Base-by-base conservation (phyloP, 2,329 filamentous ascomycete species). In the Aplosporella prunicola region DNA sequence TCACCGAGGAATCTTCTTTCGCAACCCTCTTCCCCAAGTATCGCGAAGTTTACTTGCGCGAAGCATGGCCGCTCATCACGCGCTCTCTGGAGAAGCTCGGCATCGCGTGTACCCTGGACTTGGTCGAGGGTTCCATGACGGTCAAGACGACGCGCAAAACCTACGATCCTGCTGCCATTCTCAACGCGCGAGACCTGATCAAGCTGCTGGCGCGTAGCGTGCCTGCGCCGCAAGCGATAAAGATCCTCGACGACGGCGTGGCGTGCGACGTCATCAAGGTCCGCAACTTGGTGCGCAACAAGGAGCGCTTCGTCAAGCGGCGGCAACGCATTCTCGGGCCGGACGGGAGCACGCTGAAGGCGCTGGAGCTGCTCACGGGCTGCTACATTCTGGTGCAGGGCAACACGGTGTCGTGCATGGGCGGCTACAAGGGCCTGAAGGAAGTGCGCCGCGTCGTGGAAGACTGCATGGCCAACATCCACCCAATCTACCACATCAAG, bases 261-360 rank as follows among this genome's bases (percentile, higher is more conserved):
- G 88, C 88, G 9, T 88, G 84, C 68, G 91, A 98, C 61, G 81
- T 98, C 41, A 89, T 98, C 68, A 96, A 95, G 69, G 93, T 95
- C 50, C 74, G 87, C 44, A 89, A 78, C 53, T 71, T 95, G 32
- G 86, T 96, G 18, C 74, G 83, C 45, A 95, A 89, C 63, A 95
- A 95, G 62, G 88, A 96, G 48, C 78, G 87, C 40, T 98, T 96
- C 53, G 84, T 94, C 35, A 98, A 98, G 69, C 73, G 91, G 39
- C 76, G 91, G 32, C 91, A 98, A 64, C 73, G 91, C 40, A 91
- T 98, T 41, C 70, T 98, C 16, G 91, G 91, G 0, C 88, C 89
- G 11, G 83, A 85, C 47, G 91, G 89, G 24, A 86, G 82, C 32
- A 98, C 91, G 2, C 70, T 98, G 36, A 96, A 96, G 59, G 91